Base-by-base conservation (phyloP, 805 yeast genomes). In the Scheffersomyces ergatensis region DNA sequence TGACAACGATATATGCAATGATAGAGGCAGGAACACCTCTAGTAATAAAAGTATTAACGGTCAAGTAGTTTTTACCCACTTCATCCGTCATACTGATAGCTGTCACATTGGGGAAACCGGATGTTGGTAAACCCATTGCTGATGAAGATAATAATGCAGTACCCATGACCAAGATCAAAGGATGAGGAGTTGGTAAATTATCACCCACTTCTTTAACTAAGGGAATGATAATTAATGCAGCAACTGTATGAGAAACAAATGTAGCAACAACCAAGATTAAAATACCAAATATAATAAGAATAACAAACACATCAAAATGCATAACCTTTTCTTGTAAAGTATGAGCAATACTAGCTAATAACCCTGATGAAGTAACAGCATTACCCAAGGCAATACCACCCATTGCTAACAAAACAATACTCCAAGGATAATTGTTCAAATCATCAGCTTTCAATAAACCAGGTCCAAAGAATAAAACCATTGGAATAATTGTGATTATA, bases 301-400 rank as follows among this genome's bases (percentile, higher is more conserved):
- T 61, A 4, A 64, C 72, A 48, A 71, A 72, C n/a, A 73, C 62
- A 26, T 73, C 62, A 44, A 62, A 74, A 27, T 66, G 55, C 48
- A 59, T 60, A 29, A 75, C 71, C 49, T 60, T 67, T 32, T 50
- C 55, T 37, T 74, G 74, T 37, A 75, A 62, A 2, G 77, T 64
- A 9, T 51, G 54, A 12, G 79, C 79, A 43, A 74, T 70, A 9
- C 77, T 71, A 23, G 58, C 57, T 39, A 75, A 59, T 40, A 75
- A 60, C 4, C 80, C 79, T 2, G 78, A 72, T 0, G 77, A 72
- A 0, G 72, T 60, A 13, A 75, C 74, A 20, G 77, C 78, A 40
- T 67, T 71, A 40, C 80, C 80, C 39, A 75, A 62, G 3, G 78
- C 78, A 44, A 72, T 65, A 51, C 80, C 80, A 40, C 80, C 80